Base-by-base conservation (phyloP, 2,329 filamentous ascomycete species). In the Botrytis hyacinthi region DNA sequence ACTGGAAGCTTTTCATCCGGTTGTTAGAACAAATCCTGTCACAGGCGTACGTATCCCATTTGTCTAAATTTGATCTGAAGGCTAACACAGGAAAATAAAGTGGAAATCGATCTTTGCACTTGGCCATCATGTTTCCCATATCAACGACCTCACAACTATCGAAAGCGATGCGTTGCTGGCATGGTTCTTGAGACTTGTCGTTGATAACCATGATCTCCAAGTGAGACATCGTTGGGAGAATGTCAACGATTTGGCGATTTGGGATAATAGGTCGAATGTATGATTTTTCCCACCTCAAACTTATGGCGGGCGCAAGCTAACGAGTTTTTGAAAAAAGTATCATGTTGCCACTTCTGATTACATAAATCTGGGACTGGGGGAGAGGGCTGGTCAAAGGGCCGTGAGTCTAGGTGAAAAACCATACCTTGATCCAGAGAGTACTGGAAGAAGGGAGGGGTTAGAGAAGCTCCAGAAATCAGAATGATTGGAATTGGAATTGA, bases 341-440 rank as follows among this genome's bases (percentile, higher is more conserved):
- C 87, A 89, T 77, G 84, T 84, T 32, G 87, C 87, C 0, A 89
- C 87, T 0, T 85, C 84, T 29, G 87, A 89, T 76, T 88, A 87
- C 75, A 14, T 78, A 9, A 60, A 77, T 66, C 82, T 83, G 6
- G 86, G 88, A 44, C 79, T 88, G 32, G 87, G 84, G 26, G 87
- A 85, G 82, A 84, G 78, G 77, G 80, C 80, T 73, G 83, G 85
- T 40, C 82, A 87, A 73, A 77, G 87, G 66, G 82, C 85, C 8
- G 86, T 89, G 51, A 85, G 83, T 75, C 80, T 88, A 40, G 87
- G 84, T 26, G 87, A 85, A 82, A 84, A 77, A 77, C 87, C 84
- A 7, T 88, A 86, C 74, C 80, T 87, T 48, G 86, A 88, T 77
- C 82, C 85, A 0, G 78, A 81, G 26, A 87, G 85, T 75, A 83